Evolutionary conservation across 257 asterid genomes (phyloP).

Genomic region (Solanum pimpinellifolium): DNA sequence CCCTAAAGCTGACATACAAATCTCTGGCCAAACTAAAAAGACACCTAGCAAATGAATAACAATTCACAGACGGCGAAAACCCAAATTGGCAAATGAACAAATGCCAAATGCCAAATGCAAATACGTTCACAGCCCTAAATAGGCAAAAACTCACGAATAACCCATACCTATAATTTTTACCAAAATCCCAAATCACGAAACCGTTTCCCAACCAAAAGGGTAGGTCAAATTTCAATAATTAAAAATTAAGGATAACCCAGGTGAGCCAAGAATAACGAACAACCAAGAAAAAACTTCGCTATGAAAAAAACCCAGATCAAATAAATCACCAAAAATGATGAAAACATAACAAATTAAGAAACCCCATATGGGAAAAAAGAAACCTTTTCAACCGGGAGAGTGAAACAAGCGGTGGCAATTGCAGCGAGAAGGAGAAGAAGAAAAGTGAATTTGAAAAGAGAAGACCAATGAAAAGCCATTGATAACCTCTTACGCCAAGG

Average conservation of each 20-base stretch:
- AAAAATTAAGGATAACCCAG: not conserved
- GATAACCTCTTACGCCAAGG: slow-evolving; percentile 78
- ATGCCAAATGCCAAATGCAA: not conserved
- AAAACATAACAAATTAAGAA: not conserved
- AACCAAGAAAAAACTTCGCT: not conserved
- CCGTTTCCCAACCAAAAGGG: not conserved
- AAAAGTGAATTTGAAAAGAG: slow-evolving; percentile 41
- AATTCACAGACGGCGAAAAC: not conserved
- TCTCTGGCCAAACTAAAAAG: not conserved
- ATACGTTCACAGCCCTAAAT: not conserved
- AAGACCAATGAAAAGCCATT: slow-evolving; percentile 70
- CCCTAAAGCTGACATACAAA: not conserved
- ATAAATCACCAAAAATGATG: not conserved
- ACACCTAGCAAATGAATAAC: not conserved
- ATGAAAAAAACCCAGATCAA: not conserved
- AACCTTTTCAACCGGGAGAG: slow-evolving; percentile 91
- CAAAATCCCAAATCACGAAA: not conserved
- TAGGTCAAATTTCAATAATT: not conserved
- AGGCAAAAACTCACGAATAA: not conserved
- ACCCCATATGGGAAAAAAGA: not conserved
- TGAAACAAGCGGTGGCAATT: slow-evolving; percentile 63
- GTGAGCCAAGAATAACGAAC: not conserved
- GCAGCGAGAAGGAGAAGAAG: slow-evolving; percentile 50
- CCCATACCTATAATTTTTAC: not conserved
- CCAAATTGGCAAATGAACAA: not conserved